A percentile compares a stretch with the other conserved stretches of the same genome.
phyloP scores from a whole-genome alignment of 2,329 filamentous ascomycete species.

The Aspergillus bombycis region DNA sequence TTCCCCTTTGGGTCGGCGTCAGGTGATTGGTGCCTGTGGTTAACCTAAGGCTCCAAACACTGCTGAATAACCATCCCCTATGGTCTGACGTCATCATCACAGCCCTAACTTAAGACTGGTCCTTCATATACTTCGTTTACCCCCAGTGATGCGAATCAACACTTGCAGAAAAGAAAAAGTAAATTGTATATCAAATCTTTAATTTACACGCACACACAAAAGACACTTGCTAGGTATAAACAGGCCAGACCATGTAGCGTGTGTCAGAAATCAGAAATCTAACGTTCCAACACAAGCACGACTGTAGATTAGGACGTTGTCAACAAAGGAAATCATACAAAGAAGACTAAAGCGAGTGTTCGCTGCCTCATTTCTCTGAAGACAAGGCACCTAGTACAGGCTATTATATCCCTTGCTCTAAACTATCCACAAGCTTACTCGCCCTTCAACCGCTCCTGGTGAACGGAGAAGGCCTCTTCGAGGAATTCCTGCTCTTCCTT shows the following conservation, averaged over 20 bases:
- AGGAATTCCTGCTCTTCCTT: conserved; percentile 92
- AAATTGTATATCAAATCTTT: conserved; percentile 24
- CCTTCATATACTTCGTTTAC: background rate
- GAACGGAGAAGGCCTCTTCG: conserved; percentile 64
- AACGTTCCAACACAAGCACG: conserved; percentile 27
- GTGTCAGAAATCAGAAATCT: conserved; percentile 21
- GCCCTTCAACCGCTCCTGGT: conserved; percentile 69
- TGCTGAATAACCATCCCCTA: background rate
- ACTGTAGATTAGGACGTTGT: conserved; percentile 18
- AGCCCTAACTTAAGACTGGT: too few relatives aligned
- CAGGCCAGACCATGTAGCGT: conserved; percentile 20
- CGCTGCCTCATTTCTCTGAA: conserved; percentile 28
- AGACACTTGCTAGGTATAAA: conserved; percentile 34
- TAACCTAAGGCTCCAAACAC: conserved; percentile 7
- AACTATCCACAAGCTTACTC: conserved; percentile 49
- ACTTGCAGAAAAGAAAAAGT: conserved; percentile 5
- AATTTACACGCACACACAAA: conserved; percentile 28
- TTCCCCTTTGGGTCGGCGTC: conserved; percentile 18
- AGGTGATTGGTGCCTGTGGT: conserved; percentile 20
- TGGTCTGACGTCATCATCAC: background rate
- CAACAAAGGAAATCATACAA: conserved; percentile 34
- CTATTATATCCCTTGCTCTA: conserved; percentile 22
- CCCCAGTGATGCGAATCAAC: background rate
- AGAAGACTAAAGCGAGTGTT: conserved; percentile 28
- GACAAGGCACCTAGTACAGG: conserved; percentile 28